Base-by-base conservation (phyloP, 176 grass and related monocot species). In the Chrysopogon serrulatus region DNA sequence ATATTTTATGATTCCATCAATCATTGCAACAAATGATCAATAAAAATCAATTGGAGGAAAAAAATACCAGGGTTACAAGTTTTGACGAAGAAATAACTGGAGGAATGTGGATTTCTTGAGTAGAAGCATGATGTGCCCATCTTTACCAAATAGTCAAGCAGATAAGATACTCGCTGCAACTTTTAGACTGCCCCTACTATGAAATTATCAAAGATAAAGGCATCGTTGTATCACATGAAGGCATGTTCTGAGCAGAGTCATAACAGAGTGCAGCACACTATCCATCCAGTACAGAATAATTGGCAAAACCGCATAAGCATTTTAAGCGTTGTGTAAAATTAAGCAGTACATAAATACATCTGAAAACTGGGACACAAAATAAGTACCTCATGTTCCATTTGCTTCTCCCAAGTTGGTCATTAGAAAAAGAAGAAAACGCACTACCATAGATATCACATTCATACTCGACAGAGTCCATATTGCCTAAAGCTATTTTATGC, bases 391-490 rank as follows among this genome's bases (percentile, higher is more conserved):
- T 73, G 77, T 94, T 98, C 93, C 91, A 88, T 88, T 92, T 92
- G 69, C 93, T 94, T 86, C 84, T 85, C 26, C 93, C 91, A 71
- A 99, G 83, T 66, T 91, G 89, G 67, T 99, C 96, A 39, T 65
- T 86, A 51, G 83, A 83, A 78, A 87, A 95, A 85, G 92, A 91
- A 41, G 96, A 98, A 84, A 99, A 99, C 8, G 70, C 89, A 81
- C 93, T 96, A 39, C 89, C 91, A 63, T 99, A 93, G 41, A 99
- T 86, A 81, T 98, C 96, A 73, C 93, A 96, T 76, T 91, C 96
- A 95, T 99, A 94, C 83, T 96, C 96, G 81, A 98, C 92, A 86
- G 84, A 92, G 32, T 98, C 93, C 62, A 87, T 94, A 65, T 95
- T 95, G 18, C 91, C 93, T 65, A 93, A 98, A 74, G 93, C 91